phyloP scores from a whole-genome alignment of 139 green algal species.

The Closterium sp. region DNA sequence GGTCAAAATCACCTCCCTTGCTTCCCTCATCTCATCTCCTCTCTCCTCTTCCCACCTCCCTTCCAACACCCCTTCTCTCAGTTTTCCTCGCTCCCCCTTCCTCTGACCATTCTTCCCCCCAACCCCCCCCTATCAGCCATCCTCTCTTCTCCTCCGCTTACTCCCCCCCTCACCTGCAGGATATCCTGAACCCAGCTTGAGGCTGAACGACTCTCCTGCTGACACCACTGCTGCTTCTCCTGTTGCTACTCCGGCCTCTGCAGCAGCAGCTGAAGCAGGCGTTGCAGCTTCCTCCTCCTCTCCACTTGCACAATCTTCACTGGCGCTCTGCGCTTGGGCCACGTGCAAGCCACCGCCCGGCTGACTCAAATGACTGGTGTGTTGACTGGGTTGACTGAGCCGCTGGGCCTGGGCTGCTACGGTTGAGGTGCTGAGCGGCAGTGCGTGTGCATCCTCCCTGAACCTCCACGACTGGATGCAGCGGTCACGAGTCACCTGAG shows the following conservation, averaged over 20 bases:
- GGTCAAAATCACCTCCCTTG: not conserved
- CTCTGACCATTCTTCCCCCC: not conserved
- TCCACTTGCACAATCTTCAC: too few species aligned
- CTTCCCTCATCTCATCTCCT: not conserved
- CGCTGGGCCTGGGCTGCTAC: too few species aligned
- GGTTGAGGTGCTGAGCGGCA: too few species aligned
- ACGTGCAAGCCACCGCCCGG: too few species aligned
- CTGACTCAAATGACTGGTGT: too few species aligned
- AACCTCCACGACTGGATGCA: slow-evolving; percentile 35
- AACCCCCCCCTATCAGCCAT: not conserved
- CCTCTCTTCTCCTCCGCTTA: not conserved
- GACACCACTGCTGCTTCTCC: too few species aligned
- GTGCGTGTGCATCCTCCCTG: slow-evolving; percentile 2
- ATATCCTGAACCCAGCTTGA: slow-evolving; percentile 25
- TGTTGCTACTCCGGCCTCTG: not conserved
- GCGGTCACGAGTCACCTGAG: slow-evolving; percentile 58
- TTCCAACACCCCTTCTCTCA: not conserved
- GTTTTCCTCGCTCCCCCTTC: too few species aligned
- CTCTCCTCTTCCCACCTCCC: not conserved
- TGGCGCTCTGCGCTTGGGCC: too few species aligned
- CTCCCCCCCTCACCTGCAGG: slow-evolving; percentile 9
- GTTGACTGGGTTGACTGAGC: not conserved
- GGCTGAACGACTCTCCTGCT: not conserved
- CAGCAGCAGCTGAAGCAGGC: not conserved
- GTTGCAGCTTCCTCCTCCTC: too few species aligned